Base-by-base conservation (phyloP, 2,329 filamentous ascomycete genomes). In the Pezicula rhizophila region DNA sequence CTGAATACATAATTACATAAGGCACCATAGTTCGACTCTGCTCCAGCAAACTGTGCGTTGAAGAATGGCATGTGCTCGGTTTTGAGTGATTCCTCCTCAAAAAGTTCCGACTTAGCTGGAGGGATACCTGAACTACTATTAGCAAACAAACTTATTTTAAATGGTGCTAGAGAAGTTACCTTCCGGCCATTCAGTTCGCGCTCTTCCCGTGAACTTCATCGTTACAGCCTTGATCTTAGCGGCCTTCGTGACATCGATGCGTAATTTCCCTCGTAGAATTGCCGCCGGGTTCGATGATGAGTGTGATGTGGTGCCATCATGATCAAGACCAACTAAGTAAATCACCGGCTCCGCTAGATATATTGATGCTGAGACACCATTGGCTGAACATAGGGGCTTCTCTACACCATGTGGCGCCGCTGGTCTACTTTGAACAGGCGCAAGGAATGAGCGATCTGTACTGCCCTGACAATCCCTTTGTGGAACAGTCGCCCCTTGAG, bases 151-250 rank as follows among this genome's bases (percentile, higher is more conserved):
- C 23, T 23, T 14, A 23, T 31, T 37, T 18, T 34, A 18, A n/a
- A 33, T 14, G 20, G 42, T 31, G 33, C 7, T 31, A 42, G 47
- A 15, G 18, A 31, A 76, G 78, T 87, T 71, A 79, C 82, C 89
- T 71, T 97, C 93, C 14, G 93, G 92, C 93, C 93, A 99, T 63
- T 96, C 90, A 1, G 93, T 97, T 55, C 86, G 80, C 3, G 90
- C 89, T 63, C 83, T 85, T 26, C 92, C 93, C 37, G 84, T 80
- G 58, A 99, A 87, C 60, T 88, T 92, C 46, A 99, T 74, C 5
- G 87, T 90, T 20, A 99, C 80, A 4, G 89, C 85, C 72, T 96
- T 96, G 57, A 99, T 84, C 69, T 99, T 99, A 42, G 90, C 82
- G 56, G 88, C 87, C 64, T 97, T 97, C 41, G 87, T 84, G 11